A percentile compares a stretch with the other conserved stretches of the same genome.
Conservation (phyloP, 208 protist genomes). For the Leishmania gerbilli region DNA sequence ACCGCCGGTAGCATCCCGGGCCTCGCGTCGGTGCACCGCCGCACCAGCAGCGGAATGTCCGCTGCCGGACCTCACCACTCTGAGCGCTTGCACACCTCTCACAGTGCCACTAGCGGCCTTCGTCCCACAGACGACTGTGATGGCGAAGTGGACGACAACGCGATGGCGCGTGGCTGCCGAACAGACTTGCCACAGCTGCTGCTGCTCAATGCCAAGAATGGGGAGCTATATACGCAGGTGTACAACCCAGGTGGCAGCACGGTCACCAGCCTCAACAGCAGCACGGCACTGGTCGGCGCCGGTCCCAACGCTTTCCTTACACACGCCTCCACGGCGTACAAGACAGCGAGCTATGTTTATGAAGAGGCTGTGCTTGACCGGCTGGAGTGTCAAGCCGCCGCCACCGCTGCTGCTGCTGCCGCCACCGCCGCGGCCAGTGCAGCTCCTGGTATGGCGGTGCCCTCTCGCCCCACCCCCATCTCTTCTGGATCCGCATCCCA, state of each 20-base stretch:
- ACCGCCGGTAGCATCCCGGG: not conserved
- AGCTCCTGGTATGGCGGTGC: not conserved
- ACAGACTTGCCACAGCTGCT: slow-evolving; percentile 52
- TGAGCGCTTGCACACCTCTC: not conserved
- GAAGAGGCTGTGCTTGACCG: slow-evolving; percentile 14
- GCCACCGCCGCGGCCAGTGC: not conserved
- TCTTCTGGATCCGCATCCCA: not conserved
- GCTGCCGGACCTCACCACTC: not conserved
- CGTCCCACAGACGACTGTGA: not conserved
- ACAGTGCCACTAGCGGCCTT: not conserved
- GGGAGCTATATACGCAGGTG: slow-evolving; percentile 70
- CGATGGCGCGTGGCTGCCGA: slow-evolving; percentile 32
- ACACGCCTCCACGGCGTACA: slow-evolving; percentile 7
- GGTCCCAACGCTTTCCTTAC: slow-evolving; percentile 62
- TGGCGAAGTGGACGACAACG: not conserved
- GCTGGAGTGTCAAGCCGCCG: slow-evolving; percentile 17
- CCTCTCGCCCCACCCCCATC: not conserved
- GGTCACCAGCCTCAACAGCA: slow-evolving; percentile 35
- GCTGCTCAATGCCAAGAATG: slow-evolving; percentile 54
- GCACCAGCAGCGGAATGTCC: not conserved
- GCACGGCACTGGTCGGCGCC: slow-evolving; percentile 35
- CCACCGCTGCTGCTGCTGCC: no score
- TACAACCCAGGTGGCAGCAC: slow-evolving; percentile 44
- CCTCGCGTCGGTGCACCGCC: not conserved
- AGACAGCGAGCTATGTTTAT: slow-evolving; percentile 4